phyloP scores from a whole-genome alignment of 176 grass and related monocot genomes.

The sorghum (Sorghum bicolor) region DNA sequence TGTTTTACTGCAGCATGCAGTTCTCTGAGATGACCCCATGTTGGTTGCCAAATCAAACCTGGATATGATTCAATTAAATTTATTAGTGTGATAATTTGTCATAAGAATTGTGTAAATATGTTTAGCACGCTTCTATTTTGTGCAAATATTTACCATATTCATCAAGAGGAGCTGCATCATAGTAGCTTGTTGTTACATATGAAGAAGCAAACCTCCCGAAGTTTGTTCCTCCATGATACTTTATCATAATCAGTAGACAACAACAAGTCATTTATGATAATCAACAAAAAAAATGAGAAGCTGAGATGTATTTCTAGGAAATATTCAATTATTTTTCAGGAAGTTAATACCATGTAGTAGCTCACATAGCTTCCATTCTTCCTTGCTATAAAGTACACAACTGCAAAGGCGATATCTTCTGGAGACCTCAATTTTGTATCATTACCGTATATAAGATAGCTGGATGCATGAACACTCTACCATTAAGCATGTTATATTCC shows the following conservation, averaged over 20 bases:
- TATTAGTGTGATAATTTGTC: neutral
- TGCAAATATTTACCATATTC: constrained; percentile 70
- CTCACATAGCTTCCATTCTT: constrained; percentile 92
- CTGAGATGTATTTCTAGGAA: neutral
- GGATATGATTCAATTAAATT: neutral
- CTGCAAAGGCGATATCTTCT: constrained; percentile 76
- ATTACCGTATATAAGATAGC: constrained; percentile 64
- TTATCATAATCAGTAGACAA: constrained; percentile 10
- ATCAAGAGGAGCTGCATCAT: constrained; percentile 91
- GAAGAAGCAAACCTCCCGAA: constrained; percentile 86
- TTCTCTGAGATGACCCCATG: constrained; percentile 90
- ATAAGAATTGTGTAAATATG: neutral
- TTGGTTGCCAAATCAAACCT: constrained; percentile 88
- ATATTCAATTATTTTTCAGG: neutral
- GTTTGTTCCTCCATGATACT: constrained; percentile 98
- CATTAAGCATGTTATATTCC: constrained; percentile 4
- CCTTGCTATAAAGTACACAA: constrained; percentile 70
- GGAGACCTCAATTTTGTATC: constrained; percentile 57
- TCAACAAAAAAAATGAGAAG: neutral
- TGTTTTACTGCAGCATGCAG: constrained; percentile 70
- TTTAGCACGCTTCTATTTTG: neutral
- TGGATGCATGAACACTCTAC: constrained; percentile 15
- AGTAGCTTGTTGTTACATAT: constrained; percentile 81
- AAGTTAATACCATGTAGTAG: constrained; percentile 86
- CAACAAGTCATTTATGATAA: constrained; percentile 8